Evolutionary conservation across 2,329 filamentous ascomycete genomes (phyloP), one percentile per base, ranked within the genome.

Genomic region (Xylaria sp.): DNA sequence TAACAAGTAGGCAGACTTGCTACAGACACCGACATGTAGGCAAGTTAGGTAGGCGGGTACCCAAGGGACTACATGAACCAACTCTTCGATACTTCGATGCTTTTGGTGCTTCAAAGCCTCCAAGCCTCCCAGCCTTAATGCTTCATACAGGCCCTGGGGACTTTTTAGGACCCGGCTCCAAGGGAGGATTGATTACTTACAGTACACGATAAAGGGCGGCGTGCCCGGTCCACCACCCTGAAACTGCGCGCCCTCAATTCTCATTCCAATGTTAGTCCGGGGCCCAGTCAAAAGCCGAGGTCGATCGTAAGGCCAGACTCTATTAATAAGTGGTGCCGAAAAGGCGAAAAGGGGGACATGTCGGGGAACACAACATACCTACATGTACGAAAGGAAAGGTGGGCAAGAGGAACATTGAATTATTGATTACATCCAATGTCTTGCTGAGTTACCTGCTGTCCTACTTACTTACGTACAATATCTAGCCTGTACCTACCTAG

Each of bases 221-320:
- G 48, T 40, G 21, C 43, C 31, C 40, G 48, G 40, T 55, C 60
- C 60, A 63, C 60, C 27, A 21, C 48, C 31, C 52, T 63, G 60
- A 60, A 63, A 63, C 60, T 23, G 52, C 43, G 46, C 27, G 54
- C 54, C 29, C n/a, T 46, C 23, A 9, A 3, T 38, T 13, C 7
- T 7, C 31, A 35, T 13, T 35, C 13, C 13, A 13, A 35, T 35
- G 31, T 35, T 35, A 13, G 7, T 35, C 7, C 31, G 13, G 7
- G 13, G 13, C 31, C 31, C 7, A 35, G 31, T 13, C 31, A 13
- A n/a, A n/a, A n/a, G n/a, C n/a, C n/a, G n/a, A n/a, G n/a, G n/a
- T n/a, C n/a, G n/a, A n/a, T n/a, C n/a, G n/a, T n/a, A n/a, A n/a
- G n/a, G n/a, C n/a, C n/a, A n/a, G n/a, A n/a, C n/a, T n/a, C n/a